phyloP scores from a whole-genome alignment of 345 rosid genomes.

The Salix exigua region DNA sequence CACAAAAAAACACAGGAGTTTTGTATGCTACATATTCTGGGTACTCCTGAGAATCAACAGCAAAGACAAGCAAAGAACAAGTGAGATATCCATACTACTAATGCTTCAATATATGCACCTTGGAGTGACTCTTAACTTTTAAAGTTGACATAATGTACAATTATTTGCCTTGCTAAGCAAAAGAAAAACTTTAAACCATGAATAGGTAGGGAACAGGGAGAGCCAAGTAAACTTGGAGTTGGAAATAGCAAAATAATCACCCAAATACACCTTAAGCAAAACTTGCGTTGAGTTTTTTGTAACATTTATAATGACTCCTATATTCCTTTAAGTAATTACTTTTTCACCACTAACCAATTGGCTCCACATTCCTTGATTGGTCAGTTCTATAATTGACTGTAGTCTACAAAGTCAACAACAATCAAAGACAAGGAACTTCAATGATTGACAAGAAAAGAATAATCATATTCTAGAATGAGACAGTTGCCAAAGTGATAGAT shows the following conservation, averaged over 20 bases:
- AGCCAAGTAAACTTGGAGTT: neutral
- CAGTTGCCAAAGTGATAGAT: neutral
- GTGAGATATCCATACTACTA: conserved; percentile 1
- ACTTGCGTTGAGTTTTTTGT: neutral
- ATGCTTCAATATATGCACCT: conserved; percentile 8
- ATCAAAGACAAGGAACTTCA: neutral
- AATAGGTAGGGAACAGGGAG: neutral
- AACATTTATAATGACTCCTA: too few relatives aligned
- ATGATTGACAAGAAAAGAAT: neutral
- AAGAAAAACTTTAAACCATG: neutral
- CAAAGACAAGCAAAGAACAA: conserved; percentile 2
- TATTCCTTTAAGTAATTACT: neutral
- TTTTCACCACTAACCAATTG: neutral
- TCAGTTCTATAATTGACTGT: neutral
- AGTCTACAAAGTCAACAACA: neutral
- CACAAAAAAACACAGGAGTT: conserved; percentile 58
- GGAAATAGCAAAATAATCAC: neutral
- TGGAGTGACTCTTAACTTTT: too few relatives aligned
- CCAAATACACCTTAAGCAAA: neutral
- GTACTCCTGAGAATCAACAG: conserved; percentile 64
- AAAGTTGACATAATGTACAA: too few relatives aligned
- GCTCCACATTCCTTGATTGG: neutral
- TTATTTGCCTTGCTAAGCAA: neutral
- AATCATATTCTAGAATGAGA: neutral
- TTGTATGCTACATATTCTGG: conserved; percentile 68